A percentile compares a stretch with the other conserved stretches of the same genome.
phyloP scores from a whole-genome alignment of 768 basidiomycete species.

The Tephrocybe sp. region DNA sequence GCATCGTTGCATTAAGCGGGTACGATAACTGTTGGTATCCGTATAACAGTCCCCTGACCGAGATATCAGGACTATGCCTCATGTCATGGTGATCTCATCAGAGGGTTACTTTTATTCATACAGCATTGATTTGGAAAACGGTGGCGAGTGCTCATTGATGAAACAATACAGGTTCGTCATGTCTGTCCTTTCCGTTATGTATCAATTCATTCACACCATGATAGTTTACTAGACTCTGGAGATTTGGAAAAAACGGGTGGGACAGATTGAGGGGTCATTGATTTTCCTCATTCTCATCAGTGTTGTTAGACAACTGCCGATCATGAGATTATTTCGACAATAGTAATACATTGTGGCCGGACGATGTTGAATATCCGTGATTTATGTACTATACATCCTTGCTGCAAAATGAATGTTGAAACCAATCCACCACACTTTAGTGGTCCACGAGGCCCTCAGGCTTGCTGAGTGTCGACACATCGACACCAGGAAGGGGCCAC shows the following conservation, averaged over 20 bases:
- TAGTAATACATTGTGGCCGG: slow-evolving; percentile 23
- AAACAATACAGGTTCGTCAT: slow-evolving; percentile 78
- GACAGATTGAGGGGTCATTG: background rate
- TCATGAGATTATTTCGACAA: background rate
- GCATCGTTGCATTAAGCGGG: slow-evolving; percentile 88
- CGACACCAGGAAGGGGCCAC: slow-evolving; percentile 93
- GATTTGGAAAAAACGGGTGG: slow-evolving; percentile 1
- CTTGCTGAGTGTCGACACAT: slow-evolving; percentile 43
- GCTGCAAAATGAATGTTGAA: slow-evolving; percentile 52
- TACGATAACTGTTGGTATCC: slow-evolving; percentile 36
- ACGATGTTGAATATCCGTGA: slow-evolving; percentile 56
- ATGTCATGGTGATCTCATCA: slow-evolving; percentile 95
- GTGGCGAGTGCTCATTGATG: slow-evolving; percentile 92
- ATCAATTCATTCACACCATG: background rate
- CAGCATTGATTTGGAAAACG: slow-evolving; percentile 92
- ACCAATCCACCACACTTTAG: background rate
- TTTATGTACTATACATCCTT: slow-evolving; percentile 26
- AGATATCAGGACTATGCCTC: slow-evolving; percentile 75
- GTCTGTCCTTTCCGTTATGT: background rate
- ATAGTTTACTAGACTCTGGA: background rate
- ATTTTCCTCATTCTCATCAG: too few relatives aligned
- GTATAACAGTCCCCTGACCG: background rate
- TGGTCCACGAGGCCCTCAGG: slow-evolving; percentile 53
- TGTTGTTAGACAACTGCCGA: too few relatives aligned
- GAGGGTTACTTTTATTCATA: slow-evolving; percentile 97